Percentiles rank a stretch among this genome's conserved stretches.
Evolutionary conservation across 352 stramenopile species (phyloP).

Genomic region (Phytophthora sansomeana): DNA sequence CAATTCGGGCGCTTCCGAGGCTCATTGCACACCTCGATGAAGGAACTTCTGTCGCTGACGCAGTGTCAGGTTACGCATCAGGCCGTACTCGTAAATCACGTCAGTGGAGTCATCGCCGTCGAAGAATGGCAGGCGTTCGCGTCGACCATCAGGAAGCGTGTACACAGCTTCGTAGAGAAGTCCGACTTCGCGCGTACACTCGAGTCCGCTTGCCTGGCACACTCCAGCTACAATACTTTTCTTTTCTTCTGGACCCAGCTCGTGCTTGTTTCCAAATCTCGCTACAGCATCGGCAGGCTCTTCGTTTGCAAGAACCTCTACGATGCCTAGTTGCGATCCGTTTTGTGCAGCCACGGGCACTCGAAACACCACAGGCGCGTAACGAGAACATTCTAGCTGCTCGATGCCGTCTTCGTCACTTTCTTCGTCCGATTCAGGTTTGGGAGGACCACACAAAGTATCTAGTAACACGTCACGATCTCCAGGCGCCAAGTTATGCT

Average conservation of each 20-base stretch:
- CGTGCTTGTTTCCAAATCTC: constrained; percentile 78
- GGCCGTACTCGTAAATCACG: constrained; percentile 80
- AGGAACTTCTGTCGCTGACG: constrained; percentile 74
- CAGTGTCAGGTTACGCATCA: constrained; percentile 73
- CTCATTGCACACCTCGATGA: constrained; percentile 74
- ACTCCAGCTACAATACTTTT: constrained; percentile 58
- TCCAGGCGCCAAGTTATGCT: constrained; percentile 47
- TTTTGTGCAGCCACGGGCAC: constrained; percentile 70
- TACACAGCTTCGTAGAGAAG: constrained; percentile 74
- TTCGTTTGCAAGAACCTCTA: constrained; percentile 71
- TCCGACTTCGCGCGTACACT: constrained; percentile 61
- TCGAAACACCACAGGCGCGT: constrained; percentile 65
- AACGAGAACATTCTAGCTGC: constrained; percentile 60
- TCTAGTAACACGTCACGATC: constrained; percentile 60
- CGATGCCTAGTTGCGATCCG: constrained; percentile 60
- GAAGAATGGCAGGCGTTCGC: constrained; percentile 73
- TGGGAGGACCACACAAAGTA: constrained; percentile 47
- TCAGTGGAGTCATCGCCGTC: constrained; percentile 80
- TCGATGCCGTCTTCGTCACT: constrained; percentile 19
- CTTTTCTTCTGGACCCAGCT: constrained; percentile 65
- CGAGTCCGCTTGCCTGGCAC: constrained; percentile 58
- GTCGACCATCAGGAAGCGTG: constrained; percentile 53
- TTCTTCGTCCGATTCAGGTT: constrained; percentile 2
- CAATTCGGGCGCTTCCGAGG: constrained; percentile 72
- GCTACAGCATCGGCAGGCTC: constrained; percentile 78